phyloP scores from a whole-genome alignment of 495 filamentous ascomycete genomes.

The Aspergillus campestris region DNA sequence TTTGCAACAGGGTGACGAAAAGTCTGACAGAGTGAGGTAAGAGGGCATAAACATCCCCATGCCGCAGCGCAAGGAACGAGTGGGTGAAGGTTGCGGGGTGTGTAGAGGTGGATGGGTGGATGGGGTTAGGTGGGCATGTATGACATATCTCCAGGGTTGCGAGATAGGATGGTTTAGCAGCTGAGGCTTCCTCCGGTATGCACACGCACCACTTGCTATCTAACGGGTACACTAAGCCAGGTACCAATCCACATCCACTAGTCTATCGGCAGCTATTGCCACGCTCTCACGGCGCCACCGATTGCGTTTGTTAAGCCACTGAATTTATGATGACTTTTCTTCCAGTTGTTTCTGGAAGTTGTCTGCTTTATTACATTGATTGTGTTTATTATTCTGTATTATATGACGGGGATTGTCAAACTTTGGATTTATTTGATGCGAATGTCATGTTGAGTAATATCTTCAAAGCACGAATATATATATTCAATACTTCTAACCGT shows the following conservation, averaged over 20 bases:
- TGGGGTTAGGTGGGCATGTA: neutral
- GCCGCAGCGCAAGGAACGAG: constrained; percentile 10
- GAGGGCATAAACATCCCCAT: constrained; percentile 18
- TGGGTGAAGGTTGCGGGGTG: neutral
- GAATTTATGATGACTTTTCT: neutral
- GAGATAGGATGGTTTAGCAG: neutral
- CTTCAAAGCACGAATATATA: too few relatives aligned
- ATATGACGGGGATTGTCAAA: too few relatives aligned
- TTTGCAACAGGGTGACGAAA: neutral
- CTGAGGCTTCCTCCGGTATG: neutral
- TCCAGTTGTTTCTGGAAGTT: too few relatives aligned
- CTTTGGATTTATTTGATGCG: too few relatives aligned
- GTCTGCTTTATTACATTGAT: too few relatives aligned
- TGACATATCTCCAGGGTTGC: too few relatives aligned
- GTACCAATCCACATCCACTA: neutral
- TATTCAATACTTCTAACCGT: too few relatives aligned
- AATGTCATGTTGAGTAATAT: too few relatives aligned
- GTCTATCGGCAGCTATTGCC: neutral
- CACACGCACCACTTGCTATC: neutral
- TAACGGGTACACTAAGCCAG: too few relatives aligned
- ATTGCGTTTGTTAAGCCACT: neutral
- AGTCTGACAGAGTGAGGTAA: constrained; percentile 11
- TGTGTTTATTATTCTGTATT: too few relatives aligned
- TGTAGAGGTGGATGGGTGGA: neutral
- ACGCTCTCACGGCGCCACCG: neutral